phyloP scores from a whole-genome alignment of 768 basidiomycete genomes.

The Lactarius quietus region DNA sequence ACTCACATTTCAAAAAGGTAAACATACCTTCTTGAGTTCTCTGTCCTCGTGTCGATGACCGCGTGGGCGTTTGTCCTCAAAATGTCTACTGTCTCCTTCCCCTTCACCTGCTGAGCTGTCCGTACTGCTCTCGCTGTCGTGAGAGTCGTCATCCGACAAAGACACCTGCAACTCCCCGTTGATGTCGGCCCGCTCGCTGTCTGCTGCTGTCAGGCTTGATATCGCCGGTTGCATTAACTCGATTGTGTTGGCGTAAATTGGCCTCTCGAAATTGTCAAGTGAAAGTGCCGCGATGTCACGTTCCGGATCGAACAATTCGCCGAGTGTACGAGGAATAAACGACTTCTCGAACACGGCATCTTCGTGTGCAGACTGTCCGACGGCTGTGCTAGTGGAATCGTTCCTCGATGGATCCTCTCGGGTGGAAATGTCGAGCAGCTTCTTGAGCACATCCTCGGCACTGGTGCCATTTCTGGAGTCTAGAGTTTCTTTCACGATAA shows the following conservation, averaged over 20 bases:
- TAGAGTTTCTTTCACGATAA: constrained; percentile 63
- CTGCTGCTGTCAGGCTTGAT: constrained; percentile 24
- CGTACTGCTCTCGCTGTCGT: constrained; percentile 35
- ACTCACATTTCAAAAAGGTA: not conserved
- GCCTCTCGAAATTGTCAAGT: constrained; percentile 61
- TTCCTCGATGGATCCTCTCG: constrained; percentile 21
- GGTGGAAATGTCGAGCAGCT: constrained; percentile 46
- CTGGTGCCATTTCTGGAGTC: constrained; percentile 20
- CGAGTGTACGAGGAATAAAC: constrained; percentile 89
- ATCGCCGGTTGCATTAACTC: constrained; percentile 56
- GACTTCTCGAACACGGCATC: constrained; percentile 87
- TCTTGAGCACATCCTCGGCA: constrained; percentile 35
- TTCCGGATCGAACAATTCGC: constrained; percentile 94
- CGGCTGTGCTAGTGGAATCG: constrained; percentile 20
- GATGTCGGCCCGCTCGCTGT: constrained; percentile 19
- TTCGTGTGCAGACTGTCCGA: constrained; percentile 51
- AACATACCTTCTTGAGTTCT: constrained; percentile 77
- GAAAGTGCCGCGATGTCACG: constrained; percentile 77
- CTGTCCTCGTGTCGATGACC: constrained; percentile 94
- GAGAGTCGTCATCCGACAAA: constrained; percentile 14
- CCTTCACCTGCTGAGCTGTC: constrained; percentile 40
- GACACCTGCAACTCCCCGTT: constrained; percentile 29
- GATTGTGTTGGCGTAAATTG: constrained; percentile 88
- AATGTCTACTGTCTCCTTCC: constrained; percentile 33
- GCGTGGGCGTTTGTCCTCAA: constrained; percentile 57